phyloP scores from a whole-genome alignment of 2,329 filamentous ascomycete genomes.

The Colletotrichum karsti region DNA sequence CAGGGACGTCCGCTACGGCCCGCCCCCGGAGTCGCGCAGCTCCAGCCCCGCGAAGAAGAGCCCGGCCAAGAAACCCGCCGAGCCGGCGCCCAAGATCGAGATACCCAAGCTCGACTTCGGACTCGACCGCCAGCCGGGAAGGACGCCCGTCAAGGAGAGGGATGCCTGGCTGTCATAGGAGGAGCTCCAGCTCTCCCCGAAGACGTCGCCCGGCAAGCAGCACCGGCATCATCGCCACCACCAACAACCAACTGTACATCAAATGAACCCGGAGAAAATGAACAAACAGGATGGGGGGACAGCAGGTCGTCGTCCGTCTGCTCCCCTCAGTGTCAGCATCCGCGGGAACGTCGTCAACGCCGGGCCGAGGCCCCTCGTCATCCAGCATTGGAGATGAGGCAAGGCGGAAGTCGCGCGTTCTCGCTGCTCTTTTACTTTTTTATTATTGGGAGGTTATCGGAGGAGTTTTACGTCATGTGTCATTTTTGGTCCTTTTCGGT shows the following conservation, averaged over 20 bases:
- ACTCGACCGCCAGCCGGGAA: slow-evolving; percentile 35
- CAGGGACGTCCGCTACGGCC: slow-evolving; percentile 80
- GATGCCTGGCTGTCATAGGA: slow-evolving; percentile 31
- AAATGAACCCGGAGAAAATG: not conserved
- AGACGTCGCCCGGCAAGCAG: not conserved
- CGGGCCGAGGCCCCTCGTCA: not conserved
- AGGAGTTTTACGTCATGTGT: not conserved
- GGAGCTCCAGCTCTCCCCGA: not conserved
- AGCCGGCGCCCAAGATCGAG: slow-evolving; percentile 68
- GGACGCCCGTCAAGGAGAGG: slow-evolving; percentile 36
- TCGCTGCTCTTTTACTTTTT: not conserved
- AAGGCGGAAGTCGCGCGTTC: not conserved
- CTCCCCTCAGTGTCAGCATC: slow-evolving; percentile 2
- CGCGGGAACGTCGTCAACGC: slow-evolving; percentile 1
- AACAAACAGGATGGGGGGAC: slow-evolving; percentile 10
- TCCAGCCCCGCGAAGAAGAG: slow-evolving; percentile 57
- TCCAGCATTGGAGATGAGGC: not conserved
- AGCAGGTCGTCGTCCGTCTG: not conserved
- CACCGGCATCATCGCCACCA: not conserved
- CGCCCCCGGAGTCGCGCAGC: slow-evolving; percentile 50
- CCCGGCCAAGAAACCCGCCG: slow-evolving; percentile 50
- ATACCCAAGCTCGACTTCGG: slow-evolving; percentile 65
- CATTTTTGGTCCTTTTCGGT: not conserved
- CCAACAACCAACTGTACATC: slow-evolving; percentile 8
- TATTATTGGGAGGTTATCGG: not conserved